Evolutionary conservation across 306 rosid species (phyloP).

Genomic region (Heteromeles arbutifolia): DNA sequence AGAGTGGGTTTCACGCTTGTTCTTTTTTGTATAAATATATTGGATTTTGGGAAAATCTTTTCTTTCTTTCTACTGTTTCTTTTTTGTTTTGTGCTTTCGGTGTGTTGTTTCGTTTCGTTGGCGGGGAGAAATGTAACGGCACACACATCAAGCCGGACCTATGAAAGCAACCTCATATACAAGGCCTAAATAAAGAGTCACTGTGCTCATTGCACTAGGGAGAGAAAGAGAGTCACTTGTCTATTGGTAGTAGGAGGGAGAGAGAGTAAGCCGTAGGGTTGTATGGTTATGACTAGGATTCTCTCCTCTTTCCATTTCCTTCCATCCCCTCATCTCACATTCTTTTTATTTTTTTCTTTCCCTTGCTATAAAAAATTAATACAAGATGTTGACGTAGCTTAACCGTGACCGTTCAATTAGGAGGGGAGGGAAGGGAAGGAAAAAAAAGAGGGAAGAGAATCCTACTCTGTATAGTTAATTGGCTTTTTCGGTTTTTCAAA

Average conservation of each 20-base stretch:
- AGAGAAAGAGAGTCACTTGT: background rate
- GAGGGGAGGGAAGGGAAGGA: too few relatives aligned
- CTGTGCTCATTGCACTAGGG: conserved; percentile 10
- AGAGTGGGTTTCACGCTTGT: conserved; percentile 75
- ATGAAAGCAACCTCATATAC: conserved; percentile 41
- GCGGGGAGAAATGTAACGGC: conserved; percentile 66
- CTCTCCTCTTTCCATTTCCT: too few relatives aligned
- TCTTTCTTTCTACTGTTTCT: background rate
- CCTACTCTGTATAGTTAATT: background rate
- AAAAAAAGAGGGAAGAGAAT: too few relatives aligned
- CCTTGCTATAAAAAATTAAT: too few relatives aligned
- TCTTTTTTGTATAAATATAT: conserved; percentile 24
- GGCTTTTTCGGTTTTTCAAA: background rate
- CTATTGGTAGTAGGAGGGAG: background rate
- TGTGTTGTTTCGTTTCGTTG: conserved; percentile 49
- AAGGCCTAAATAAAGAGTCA: conserved; percentile 26
- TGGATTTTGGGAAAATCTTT: conserved; percentile 1
- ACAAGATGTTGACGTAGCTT: too few relatives aligned
- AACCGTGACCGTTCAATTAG: too few relatives aligned
- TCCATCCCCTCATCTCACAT: too few relatives aligned
- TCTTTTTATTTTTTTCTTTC: too few relatives aligned
- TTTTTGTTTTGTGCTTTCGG: conserved; percentile 56
- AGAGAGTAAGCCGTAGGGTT: background rate
- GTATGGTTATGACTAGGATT: too few relatives aligned
- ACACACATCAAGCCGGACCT: conserved; percentile 69